Conservation (phyloP, 202 grass and related monocot species). For the Bolboschoenoplectus hybrid region DNA sequence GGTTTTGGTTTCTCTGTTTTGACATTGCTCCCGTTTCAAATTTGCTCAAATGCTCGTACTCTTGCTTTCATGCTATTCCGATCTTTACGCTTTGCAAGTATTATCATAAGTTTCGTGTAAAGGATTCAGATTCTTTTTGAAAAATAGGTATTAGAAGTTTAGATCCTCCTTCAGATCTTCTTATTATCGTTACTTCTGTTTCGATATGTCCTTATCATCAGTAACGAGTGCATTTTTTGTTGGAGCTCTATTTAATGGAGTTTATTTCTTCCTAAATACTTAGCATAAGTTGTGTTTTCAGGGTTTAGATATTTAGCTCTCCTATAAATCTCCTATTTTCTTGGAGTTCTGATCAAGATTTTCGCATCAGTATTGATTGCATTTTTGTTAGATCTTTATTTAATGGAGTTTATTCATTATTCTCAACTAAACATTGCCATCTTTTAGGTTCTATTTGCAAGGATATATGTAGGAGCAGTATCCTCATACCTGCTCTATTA, state of each 20-base stretch:
- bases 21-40: neutral
- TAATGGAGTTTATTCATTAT: constrained; percentile 16
- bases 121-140: neutral
- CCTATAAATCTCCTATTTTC: neutral
- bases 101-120: neutral
- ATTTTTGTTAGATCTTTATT: neutral
- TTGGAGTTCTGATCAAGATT: neutral
- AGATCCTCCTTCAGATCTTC: neutral
- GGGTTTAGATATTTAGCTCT: neutral
- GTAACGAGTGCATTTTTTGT: neutral
- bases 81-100: neutral
- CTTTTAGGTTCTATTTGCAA: neutral
- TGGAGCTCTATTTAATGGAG: neutral
- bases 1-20: constrained; percentile 29
- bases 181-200: neutral
- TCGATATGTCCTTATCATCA: neutral
- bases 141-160: neutral
- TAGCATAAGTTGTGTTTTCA: neutral
- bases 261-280: neutral
- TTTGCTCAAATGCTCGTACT: neutral
- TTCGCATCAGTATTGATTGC: neutral
- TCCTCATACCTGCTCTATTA: constrained; percentile 4
- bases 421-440: neutral
- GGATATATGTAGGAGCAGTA: neutral
- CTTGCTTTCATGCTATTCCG: neutral